Conservation (phyloP, 495 filamentous ascomycete genomes). For the Xylaria telfairii region DNA sequence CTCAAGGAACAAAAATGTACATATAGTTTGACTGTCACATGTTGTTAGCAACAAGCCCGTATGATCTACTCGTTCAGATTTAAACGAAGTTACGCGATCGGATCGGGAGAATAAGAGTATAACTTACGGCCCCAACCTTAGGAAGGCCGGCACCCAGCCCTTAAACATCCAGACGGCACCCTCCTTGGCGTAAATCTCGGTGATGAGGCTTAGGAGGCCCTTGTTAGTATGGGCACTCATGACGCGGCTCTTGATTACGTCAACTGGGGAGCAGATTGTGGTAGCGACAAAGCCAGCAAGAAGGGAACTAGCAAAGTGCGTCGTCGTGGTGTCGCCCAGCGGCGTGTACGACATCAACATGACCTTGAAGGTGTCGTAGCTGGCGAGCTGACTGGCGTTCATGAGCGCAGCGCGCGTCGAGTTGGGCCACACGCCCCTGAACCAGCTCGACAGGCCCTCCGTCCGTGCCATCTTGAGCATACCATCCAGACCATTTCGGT, state of each 20-base stretch:
- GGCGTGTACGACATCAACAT: slow-evolving; percentile 69
- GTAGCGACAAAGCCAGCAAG: slow-evolving; percentile 92
- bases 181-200: slow-evolving; percentile 76
- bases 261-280: slow-evolving; percentile 91
- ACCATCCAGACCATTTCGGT: slow-evolving; percentile 87
- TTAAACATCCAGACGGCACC: slow-evolving; percentile 91
- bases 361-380: slow-evolving; percentile 90
- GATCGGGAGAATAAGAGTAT: neutral
- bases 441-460: slow-evolving; percentile 75
- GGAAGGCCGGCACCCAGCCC: slow-evolving; percentile 97
- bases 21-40: slow-evolving; percentile 74
- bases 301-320: slow-evolving; percentile 87
- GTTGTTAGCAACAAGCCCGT: slow-evolving; percentile 15
- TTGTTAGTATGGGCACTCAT: slow-evolving; percentile 77
- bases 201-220: slow-evolving; percentile 63
- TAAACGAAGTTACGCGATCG: neutral
- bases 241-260: slow-evolving; percentile 95
- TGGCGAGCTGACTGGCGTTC: slow-evolving; percentile 89
- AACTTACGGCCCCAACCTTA: slow-evolving; percentile 75
- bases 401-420: slow-evolving; percentile 87
- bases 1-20: slow-evolving; percentile 94
- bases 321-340: slow-evolving; percentile 77
- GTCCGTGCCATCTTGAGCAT: slow-evolving; percentile 80
- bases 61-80: neutral
- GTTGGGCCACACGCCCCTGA: slow-evolving; percentile 92